Conservation (phyloP, 768 basidiomycete species). For the Psilocybe azurescens region DNA sequence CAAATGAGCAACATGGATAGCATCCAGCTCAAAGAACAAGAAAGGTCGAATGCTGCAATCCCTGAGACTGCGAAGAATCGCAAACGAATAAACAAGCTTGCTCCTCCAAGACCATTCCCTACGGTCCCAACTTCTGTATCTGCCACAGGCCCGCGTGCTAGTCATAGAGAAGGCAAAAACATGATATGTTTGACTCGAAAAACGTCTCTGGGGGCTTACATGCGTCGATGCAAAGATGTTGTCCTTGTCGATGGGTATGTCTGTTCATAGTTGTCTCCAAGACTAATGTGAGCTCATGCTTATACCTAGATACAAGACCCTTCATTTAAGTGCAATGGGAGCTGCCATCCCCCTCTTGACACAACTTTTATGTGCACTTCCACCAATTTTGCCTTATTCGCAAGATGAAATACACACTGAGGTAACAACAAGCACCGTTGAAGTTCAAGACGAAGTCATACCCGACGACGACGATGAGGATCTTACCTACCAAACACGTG, state of each 20-base stretch:
- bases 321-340: slow-evolving; percentile 84
- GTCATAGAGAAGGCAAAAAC: slow-evolving; percentile 82
- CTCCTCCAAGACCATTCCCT: slow-evolving; percentile 77
- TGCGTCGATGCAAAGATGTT: slow-evolving; percentile 77
- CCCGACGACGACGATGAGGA: slow-evolving; percentile 80
- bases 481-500: slow-evolving; percentile 64
- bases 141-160: slow-evolving; percentile 81
- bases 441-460: slow-evolving; percentile 79
- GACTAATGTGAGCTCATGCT: slow-evolving; percentile 1
- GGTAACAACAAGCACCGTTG: slow-evolving; percentile 70
- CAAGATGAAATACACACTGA: slow-evolving; percentile 65
- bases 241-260: slow-evolving; percentile 75
- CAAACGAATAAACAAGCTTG: slow-evolving; percentile 61
- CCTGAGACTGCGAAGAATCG: slow-evolving; percentile 2
- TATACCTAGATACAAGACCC: slow-evolving; percentile 62
- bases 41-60: not conserved
- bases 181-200: slow-evolving; percentile 81
- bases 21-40: not conserved
- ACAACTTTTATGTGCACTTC: slow-evolving; percentile 71
- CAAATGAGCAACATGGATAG: not conserved
- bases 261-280: slow-evolving; percentile 2
- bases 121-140: slow-evolving; percentile 76
- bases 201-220: slow-evolving; percentile 72
- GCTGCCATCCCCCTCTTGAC: slow-evolving; percentile 87
- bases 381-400: slow-evolving; percentile 71